phyloP scores from a whole-genome alignment of 345 rosid genomes.

The Ceriops zippeliana region DNA sequence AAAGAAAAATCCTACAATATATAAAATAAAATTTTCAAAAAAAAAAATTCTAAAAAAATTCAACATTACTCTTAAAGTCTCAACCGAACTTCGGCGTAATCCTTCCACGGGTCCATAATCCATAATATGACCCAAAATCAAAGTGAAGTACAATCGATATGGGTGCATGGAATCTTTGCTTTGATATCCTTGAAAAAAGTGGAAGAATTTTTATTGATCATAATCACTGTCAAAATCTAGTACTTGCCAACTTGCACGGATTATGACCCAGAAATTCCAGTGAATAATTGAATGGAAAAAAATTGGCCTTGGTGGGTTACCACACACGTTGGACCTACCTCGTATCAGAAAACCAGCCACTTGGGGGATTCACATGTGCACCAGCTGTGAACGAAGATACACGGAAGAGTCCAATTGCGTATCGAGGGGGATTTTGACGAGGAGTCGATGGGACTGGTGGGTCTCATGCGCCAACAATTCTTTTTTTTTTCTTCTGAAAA shows the following conservation, averaged over 20 bases:
- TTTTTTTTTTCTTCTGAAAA: too few species aligned
- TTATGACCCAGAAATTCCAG: conserved; percentile 7
- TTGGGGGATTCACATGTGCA: conserved; percentile 19
- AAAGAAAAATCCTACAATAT: too few species aligned
- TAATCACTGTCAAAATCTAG: conserved; percentile 9
- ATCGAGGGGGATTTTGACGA: too few species aligned
- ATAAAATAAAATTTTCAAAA: too few species aligned
- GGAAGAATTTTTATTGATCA: background rate
- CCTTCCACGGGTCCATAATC: background rate
- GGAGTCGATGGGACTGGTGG: too few species aligned
- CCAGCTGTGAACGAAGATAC: conserved; percentile 17
- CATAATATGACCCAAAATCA: background rate
- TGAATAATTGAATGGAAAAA: conserved; percentile 22
- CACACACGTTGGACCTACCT: conserved; percentile 16
- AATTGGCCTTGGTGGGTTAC: conserved; percentile 28
- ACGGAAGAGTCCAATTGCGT: background rate
- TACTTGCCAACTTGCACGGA: conserved; percentile 7
- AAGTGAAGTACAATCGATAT: background rate
- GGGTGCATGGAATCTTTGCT: conserved; percentile 12
- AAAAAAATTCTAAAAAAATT: too few species aligned
- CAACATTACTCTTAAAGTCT: too few species aligned
- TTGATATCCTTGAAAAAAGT: conserved; percentile 2
- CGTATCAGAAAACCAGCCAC: conserved; percentile 13
- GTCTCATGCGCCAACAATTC: too few species aligned
- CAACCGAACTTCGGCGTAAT: too few species aligned